phyloP scores from a whole-genome alignment of 495 filamentous ascomycete genomes.

The Penicillium crystallinum region DNA sequence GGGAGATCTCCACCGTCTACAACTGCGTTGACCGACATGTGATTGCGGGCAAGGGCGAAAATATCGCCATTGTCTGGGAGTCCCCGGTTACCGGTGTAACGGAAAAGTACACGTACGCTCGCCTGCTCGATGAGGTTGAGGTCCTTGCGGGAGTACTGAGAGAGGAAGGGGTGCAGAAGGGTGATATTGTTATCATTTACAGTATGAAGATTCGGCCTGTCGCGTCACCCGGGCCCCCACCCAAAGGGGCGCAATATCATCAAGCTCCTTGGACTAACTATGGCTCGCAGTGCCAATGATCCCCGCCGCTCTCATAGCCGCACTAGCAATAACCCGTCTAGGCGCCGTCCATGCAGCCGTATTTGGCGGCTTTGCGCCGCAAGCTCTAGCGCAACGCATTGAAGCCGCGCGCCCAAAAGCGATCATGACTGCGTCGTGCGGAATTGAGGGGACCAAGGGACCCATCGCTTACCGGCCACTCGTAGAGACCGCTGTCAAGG shows the following conservation, averaged over 20 bases:
- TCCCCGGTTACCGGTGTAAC: constrained; percentile 77
- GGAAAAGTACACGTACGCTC: constrained; percentile 63
- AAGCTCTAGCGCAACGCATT: constrained; percentile 81
- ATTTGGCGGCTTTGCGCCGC: constrained; percentile 83
- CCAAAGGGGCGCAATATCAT: not conserved
- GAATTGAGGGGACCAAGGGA: constrained; percentile 81
- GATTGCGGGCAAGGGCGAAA: constrained; percentile 62
- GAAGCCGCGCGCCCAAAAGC: constrained; percentile 70
- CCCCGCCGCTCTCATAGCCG: constrained; percentile 77
- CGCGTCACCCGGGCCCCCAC: not conserved
- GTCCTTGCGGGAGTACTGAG: constrained; percentile 74
- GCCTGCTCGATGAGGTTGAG: constrained; percentile 79
- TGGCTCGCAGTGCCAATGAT: constrained; percentile 84
- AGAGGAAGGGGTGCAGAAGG: constrained; percentile 77
- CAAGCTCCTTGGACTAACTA: not conserved
- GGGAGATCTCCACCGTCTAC: constrained; percentile 83
- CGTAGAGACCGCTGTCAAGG: constrained; percentile 59
- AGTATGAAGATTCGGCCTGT: constrained; percentile 47
- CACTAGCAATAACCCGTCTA: constrained; percentile 72
- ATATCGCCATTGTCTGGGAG: constrained; percentile 79
- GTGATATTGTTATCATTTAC: constrained; percentile 90
- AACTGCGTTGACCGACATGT: constrained; percentile 92
- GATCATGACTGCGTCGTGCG: constrained; percentile 86
- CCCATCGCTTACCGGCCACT: constrained; percentile 66
- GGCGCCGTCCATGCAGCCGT: constrained; percentile 90